Percentiles rank a stretch among this genome's conserved stretches.
phyloP scores from a whole-genome alignment of 495 filamentous ascomycete species.

The Zalerion maritima region DNA sequence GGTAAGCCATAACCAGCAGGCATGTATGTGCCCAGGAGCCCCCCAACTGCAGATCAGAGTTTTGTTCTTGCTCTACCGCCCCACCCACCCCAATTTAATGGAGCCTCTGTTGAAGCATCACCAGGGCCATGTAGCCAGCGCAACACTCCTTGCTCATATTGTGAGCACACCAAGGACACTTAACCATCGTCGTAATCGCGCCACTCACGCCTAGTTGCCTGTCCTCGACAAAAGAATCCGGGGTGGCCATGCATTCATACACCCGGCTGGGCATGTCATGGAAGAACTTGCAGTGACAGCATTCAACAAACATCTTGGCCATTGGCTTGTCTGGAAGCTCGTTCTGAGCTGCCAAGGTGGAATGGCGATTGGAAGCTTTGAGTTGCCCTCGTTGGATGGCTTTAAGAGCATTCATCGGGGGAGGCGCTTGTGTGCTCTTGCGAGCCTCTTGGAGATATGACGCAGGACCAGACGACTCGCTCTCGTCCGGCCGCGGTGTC shows the following conservation, averaged over 20 bases:
- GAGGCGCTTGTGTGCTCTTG: conserved; percentile 12
- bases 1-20: too few relatives aligned
- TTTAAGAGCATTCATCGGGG: too few relatives aligned
- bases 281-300: conserved; percentile 68
- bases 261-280: conserved; percentile 65
- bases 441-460: conserved; percentile 24
- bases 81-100: too few relatives aligned
- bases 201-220: conserved; percentile 31
- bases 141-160: conserved; percentile 60
- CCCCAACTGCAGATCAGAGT: too few relatives aligned
- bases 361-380: conserved; percentile 9
- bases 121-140: conserved; percentile 55
- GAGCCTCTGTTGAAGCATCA: conserved; percentile 51
- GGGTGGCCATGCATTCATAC: conserved; percentile 58
- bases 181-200: conserved; percentile 41
- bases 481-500: conserved; percentile 3
- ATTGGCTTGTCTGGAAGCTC: conserved; percentile 32
- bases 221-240: conserved; percentile 39
- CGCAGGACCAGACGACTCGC: conserved; percentile 8
- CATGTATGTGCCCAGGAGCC: too few relatives aligned
- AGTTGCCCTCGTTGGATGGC: too few relatives aligned
- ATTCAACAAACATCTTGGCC: conserved; percentile 67
- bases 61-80: too few relatives aligned
- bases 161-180: conserved; percentile 69
- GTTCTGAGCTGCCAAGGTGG: conserved; percentile 1